Conservation (phyloP, 2,329 filamentous ascomycete genomes). For the Pseudogymnoascus sp. region DNA sequence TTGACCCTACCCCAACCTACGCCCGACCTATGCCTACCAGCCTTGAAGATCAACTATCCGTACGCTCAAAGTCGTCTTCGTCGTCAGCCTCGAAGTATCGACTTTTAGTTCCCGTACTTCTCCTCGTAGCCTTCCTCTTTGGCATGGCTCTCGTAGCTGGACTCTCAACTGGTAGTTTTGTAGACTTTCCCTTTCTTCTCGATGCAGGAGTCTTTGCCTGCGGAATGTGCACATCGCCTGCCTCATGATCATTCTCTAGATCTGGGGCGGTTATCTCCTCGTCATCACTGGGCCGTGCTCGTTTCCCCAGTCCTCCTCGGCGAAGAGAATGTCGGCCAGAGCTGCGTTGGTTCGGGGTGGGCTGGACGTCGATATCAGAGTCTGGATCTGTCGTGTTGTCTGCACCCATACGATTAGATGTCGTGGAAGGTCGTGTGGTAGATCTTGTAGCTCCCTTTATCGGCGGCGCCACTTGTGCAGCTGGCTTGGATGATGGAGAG, state of each 20-base stretch:
- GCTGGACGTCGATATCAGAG: not conserved
- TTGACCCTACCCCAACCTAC: not conserved
- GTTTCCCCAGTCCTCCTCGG: not conserved
- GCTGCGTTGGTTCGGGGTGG: not conserved
- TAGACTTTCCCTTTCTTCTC: not conserved
- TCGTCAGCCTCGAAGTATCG: slow-evolving; percentile 12
- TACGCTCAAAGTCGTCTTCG: slow-evolving; percentile 4
- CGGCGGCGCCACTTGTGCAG: not conserved
- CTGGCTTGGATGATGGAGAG: not conserved
- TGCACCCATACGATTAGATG: not conserved
- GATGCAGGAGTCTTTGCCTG: not conserved
- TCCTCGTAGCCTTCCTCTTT: slow-evolving; percentile 9
- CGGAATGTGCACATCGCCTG: not conserved
- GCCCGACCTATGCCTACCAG: not conserved
- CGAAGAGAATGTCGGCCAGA: not conserved
- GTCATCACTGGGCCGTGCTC: not conserved
- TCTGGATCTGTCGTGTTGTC: not conserved
- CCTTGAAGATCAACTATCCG: not conserved
- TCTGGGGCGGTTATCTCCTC: not conserved
- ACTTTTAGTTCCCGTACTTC: slow-evolving; percentile 12
- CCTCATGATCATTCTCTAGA: not conserved
- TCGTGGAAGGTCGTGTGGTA: not conserved
- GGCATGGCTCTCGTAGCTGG: slow-evolving; percentile 8
- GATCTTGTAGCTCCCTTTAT: not conserved
- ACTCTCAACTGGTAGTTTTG: not conserved